Conservation (phyloP, 73 alveolate genomes). For the Blepharisma japonicum region DNA sequence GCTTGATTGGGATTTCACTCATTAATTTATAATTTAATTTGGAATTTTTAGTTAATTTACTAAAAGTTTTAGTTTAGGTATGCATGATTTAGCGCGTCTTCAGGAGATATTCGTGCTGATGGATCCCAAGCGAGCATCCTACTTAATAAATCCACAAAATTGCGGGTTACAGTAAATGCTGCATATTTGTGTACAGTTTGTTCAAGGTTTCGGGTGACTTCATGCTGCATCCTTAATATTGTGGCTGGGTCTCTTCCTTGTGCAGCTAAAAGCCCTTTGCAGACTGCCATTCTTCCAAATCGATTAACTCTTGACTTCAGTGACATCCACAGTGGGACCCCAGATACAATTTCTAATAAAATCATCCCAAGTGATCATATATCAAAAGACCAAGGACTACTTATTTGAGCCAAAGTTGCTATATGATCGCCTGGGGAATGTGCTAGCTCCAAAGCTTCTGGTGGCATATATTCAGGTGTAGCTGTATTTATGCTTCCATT, state of each 20-base stretch:
- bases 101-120: constrained; percentile 58
- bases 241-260: constrained; percentile 26
- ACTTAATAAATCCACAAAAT: constrained; percentile 37
- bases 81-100: constrained; percentile 52
- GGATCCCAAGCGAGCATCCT: constrained; percentile 62
- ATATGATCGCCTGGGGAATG: constrained; percentile 28
- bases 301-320: constrained; percentile 47
- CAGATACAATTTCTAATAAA: constrained; percentile 56
- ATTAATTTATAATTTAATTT: too few species aligned
- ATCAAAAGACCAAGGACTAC: constrained; percentile 65
- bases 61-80: too few species aligned
- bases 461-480: constrained; percentile 73
- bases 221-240: constrained; percentile 19
- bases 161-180: constrained; percentile 10
- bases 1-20: too few species aligned
- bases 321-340: constrained; percentile 73
- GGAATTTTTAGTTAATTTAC: too few species aligned
- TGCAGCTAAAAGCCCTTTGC: constrained; percentile 32
- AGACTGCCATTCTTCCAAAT: neutral
- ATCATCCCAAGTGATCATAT: constrained; percentile 70
- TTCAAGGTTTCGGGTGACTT: neutral
- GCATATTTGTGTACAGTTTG: neutral
- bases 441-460: constrained; percentile 36
- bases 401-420: constrained; percentile 1
- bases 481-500: constrained; percentile 42